These are phyloP conservation scores for Chrysanthemum seticuspe DNA, from an alignment of 129 eudicot species.

Conservation along the genomic window DNA sequence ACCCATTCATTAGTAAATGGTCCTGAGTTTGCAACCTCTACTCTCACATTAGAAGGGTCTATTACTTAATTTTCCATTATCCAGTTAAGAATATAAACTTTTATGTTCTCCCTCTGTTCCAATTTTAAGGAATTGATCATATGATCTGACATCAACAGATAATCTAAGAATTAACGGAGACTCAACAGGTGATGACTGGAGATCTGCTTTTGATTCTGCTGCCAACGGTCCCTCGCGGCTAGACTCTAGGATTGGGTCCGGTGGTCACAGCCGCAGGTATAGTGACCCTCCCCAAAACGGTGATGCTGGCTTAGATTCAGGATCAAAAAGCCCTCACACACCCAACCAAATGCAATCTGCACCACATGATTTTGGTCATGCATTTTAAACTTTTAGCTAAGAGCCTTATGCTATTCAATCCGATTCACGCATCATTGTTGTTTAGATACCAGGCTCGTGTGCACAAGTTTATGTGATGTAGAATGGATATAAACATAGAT, in stretches of 20 bases:
- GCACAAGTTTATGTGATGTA: slow-evolving; percentile 14
- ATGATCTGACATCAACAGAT: slow-evolving; percentile 35
- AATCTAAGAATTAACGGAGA: slow-evolving; percentile 51
- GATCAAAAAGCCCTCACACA: slow-evolving; percentile 72
- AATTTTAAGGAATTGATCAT: slow-evolving; percentile 40
- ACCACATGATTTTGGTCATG: slow-evolving; percentile 76
- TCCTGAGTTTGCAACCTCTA: background rate
- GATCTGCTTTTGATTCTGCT: slow-evolving; percentile 94
- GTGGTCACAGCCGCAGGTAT: slow-evolving; percentile 71
- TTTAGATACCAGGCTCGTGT: slow-evolving; percentile 34
- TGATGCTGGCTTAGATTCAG: slow-evolving; percentile 38
- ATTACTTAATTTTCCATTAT: slow-evolving; percentile 25
- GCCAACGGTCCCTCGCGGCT: slow-evolving; percentile 66
- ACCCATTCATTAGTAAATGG: background rate
- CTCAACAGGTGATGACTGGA: slow-evolving; percentile 84
- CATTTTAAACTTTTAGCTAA: slow-evolving; percentile 39
- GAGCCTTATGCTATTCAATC: slow-evolving; percentile 8
- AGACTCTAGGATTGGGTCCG: slow-evolving; percentile 55
- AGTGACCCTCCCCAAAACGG: slow-evolving; percentile 76
- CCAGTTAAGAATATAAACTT: background rate
- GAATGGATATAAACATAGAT: slow-evolving; percentile 30
- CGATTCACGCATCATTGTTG: slow-evolving; percentile 46
- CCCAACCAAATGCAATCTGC: slow-evolving; percentile 83
- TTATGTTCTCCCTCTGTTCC: slow-evolving; percentile 34
- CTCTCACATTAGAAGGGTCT: background rate